A percentile compares a stretch with the other conserved stretches of the same genome.
Evolutionary conservation across 768 basidiomycete species (phyloP).

Genomic region (Psilocybe sp.): DNA sequence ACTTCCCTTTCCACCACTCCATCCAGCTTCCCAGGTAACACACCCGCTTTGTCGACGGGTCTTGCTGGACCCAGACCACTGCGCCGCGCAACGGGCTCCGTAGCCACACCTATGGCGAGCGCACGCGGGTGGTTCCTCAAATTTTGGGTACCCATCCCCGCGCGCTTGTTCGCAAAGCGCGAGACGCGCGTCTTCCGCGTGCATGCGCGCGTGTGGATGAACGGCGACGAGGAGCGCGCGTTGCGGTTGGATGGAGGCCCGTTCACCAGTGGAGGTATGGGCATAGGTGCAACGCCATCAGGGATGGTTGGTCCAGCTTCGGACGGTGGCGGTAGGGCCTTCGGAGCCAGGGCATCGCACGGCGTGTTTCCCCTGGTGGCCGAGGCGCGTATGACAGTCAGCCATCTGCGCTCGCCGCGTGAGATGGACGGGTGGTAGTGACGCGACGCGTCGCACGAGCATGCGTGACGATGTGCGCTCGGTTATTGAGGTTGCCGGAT

Average conservation of each 20-base stretch:
- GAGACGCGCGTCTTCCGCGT: constrained; percentile 44
- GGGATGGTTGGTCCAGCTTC: no score
- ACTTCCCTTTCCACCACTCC: no score
- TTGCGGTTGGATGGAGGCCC: constrained; percentile 17
- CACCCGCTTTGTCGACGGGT: no score
- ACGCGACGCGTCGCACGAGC: no score
- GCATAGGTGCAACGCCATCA: no score
- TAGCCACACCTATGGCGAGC: neutral
- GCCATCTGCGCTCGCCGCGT: constrained; percentile 38
- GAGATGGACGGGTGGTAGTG: constrained; percentile 30
- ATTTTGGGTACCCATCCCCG: constrained; percentile 47
- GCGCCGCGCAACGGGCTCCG: neutral
- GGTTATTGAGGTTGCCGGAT: neutral
- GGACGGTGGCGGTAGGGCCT: no score
- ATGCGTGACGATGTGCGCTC: neutral
- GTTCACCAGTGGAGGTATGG: constrained; percentile 9
- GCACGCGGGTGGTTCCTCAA: constrained; percentile 32
- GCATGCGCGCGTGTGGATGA: constrained; percentile 33
- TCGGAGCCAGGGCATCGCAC: no score
- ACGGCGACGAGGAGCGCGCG: constrained; percentile 21
- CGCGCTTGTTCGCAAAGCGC: constrained; percentile 41
- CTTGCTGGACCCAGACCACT: neutral
- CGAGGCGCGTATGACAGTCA: constrained; percentile 36
- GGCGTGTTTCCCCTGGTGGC: constrained; percentile 16
- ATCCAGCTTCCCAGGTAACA: no score